Conservation (phyloP, 257 asterid species). For the Solanum dulcamara region DNA sequence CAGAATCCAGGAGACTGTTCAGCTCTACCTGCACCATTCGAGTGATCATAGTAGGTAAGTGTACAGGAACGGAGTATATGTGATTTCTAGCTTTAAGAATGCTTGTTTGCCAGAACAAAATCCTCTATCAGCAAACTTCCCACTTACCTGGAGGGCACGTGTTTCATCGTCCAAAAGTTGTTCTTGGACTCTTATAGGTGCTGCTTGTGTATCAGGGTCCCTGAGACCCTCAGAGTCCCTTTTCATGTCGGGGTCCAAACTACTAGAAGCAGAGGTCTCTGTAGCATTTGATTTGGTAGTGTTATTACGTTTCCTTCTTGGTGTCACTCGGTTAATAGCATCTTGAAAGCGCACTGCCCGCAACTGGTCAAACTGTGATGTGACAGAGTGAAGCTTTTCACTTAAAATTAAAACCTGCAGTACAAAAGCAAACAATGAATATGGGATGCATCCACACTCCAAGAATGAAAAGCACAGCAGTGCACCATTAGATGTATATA, state of each 20-base stretch:
- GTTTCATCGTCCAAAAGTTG: slow-evolving; percentile 79
- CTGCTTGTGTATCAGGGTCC: slow-evolving; percentile 37
- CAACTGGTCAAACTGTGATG: slow-evolving; percentile 80
- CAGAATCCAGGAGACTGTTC: slow-evolving; percentile 77
- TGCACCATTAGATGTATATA: neutral
- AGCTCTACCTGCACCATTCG: slow-evolving; percentile 52
- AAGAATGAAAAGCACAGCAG: neutral
- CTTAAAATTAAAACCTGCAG: slow-evolving; percentile 78
- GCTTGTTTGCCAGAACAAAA: neutral
- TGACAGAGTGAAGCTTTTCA: slow-evolving; percentile 77
- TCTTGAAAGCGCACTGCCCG: slow-evolving; percentile 91
- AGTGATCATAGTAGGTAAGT: neutral
- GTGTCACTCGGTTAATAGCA: slow-evolving; percentile 67
- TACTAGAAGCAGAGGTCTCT: slow-evolving; percentile 26
- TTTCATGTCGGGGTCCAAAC: slow-evolving; percentile 15
- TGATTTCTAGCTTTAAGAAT: neutral
- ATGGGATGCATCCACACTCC: neutral
- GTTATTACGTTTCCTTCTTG: slow-evolving; percentile 60
- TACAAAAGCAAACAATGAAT: neutral
- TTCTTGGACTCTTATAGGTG: slow-evolving; percentile 51
- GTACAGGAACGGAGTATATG: neutral
- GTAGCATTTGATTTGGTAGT: slow-evolving; percentile 12
- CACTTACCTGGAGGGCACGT: slow-evolving; percentile 66
- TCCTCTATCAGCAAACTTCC: neutral
- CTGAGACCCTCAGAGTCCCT: slow-evolving; percentile 22